Conservation (phyloP, 2,329 filamentous ascomycete species). For the Davidsoniella virescens region DNA sequence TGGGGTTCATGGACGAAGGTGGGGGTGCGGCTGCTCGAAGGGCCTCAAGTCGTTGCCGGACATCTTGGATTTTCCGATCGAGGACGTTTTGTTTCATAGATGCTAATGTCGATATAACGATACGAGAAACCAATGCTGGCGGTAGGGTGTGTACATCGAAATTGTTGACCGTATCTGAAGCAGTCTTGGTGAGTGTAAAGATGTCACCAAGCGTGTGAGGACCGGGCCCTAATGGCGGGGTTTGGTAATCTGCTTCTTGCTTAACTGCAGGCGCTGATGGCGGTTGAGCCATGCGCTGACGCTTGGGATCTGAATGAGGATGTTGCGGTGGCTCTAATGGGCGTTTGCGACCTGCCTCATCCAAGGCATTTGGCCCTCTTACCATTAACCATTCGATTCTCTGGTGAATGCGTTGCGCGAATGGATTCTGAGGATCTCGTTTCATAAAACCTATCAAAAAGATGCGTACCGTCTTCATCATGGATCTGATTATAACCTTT, state of each 20-base stretch:
- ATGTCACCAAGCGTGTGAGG: slow-evolving; percentile 67
- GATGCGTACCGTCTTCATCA: slow-evolving; percentile 83
- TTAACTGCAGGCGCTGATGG: slow-evolving; percentile 21
- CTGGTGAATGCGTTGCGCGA: slow-evolving; percentile 66
- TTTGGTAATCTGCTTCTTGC: slow-evolving; percentile 24
- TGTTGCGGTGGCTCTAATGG: slow-evolving; percentile 52
- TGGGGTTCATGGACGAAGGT: slow-evolving; percentile 17
- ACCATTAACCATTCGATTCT: slow-evolving; percentile 72
- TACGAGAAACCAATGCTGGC: slow-evolving; percentile 56
- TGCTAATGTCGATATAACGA: slow-evolving; percentile 59
- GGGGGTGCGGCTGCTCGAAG: slow-evolving; percentile 25
- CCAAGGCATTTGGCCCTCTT: slow-evolving; percentile 59
- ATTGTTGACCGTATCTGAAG: slow-evolving; percentile 51
- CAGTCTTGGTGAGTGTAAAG: slow-evolving; percentile 57
- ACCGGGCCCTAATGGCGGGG: slow-evolving; percentile 58
- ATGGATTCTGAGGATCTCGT: slow-evolving; percentile 64
- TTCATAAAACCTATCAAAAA: slow-evolving; percentile 72
- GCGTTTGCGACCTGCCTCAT: slow-evolving; percentile 66
- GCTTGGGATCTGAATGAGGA: slow-evolving; percentile 65
- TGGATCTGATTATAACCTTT: slow-evolving; percentile 74
- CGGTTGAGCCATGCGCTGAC: slow-evolving; percentile 46
- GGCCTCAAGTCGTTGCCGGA: slow-evolving; percentile 9
- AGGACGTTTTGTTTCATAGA: slow-evolving; percentile 12
- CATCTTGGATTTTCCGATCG: slow-evolving; percentile 13
- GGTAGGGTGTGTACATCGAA: slow-evolving; percentile 78